Percentiles rank a stretch among this genome's conserved stretches.
Evolutionary conservation across 2,329 filamentous ascomycete genomes (phyloP).

Genomic region (Arthroderma uncinatum): DNA sequence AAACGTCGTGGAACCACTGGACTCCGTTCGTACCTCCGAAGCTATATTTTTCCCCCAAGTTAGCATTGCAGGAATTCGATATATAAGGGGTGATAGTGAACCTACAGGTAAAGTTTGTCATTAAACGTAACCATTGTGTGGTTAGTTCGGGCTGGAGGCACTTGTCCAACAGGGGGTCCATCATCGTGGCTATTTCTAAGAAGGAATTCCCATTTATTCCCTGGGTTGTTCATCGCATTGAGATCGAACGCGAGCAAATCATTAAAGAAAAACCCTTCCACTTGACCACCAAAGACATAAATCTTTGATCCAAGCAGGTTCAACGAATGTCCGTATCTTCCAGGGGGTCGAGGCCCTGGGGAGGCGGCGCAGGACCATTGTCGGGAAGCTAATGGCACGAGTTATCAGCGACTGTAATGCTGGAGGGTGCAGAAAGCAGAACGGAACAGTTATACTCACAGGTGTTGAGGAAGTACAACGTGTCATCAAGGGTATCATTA

Average conservation of each 20-base stretch:
- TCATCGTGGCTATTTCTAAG: constrained; percentile 56
- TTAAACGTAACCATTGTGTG: constrained; percentile 86
- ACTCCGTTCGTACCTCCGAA: constrained; percentile 95
- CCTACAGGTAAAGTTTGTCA: constrained; percentile 86
- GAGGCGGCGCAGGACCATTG: constrained; percentile 96
- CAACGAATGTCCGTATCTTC: constrained; percentile 88
- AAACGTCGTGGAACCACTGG: constrained; percentile 98
- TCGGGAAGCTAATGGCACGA: constrained; percentile 58
- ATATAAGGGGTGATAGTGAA: background rate
- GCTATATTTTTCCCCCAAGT: constrained; percentile 35
- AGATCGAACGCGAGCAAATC: constrained; percentile 90
- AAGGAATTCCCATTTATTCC: constrained; percentile 92
- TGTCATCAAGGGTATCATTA: constrained; percentile 82
- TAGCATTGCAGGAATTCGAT: constrained; percentile 11
- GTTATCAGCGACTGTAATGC: constrained; percentile 22
- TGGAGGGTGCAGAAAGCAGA: background rate
- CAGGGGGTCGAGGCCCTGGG: constrained; percentile 70
- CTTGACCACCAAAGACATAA: constrained; percentile 93
- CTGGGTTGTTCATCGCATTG: constrained; percentile 81
- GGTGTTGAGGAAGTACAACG: constrained; percentile 90
- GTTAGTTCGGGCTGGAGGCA: constrained; percentile 85
- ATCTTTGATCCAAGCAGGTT: constrained; percentile 97
- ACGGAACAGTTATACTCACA: constrained; percentile 50
- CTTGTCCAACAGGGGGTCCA: constrained; percentile 49
- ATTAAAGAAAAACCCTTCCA: constrained; percentile 97